These are phyloP conservation scores for Trichoderma lentiforme DNA, from an alignment of 2,329 filamentous ascomycete species.

Conservation along the genomic window DNA sequence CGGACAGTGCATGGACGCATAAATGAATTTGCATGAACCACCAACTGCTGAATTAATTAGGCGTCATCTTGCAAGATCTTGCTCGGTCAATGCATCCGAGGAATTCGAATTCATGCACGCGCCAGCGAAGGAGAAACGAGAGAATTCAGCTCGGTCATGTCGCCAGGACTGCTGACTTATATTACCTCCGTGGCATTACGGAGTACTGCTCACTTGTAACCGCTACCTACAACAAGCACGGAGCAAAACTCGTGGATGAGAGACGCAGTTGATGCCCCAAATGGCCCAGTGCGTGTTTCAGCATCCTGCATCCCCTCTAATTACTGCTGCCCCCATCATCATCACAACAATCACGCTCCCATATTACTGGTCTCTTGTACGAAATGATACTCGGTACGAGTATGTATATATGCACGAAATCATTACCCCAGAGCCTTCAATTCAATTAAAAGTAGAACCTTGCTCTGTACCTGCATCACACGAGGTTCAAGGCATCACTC, in stretches of 20 bases:
- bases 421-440: not conserved
- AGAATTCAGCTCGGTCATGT: not conserved
- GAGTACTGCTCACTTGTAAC: not conserved
- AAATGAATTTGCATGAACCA: not conserved
- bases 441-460: not conserved
- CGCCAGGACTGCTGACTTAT: not conserved
- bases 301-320: slow-evolving; percentile 5
- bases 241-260: not conserved
- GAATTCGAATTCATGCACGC: not conserved
- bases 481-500: not conserved
- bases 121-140: not conserved
- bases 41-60: not conserved
- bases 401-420: not conserved
- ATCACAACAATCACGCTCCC: not conserved
- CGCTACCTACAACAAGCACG: not conserved
- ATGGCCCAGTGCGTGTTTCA: slow-evolving; percentile 13
- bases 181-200: not conserved
- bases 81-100: not conserved
- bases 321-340: not conserved
- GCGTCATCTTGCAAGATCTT: not conserved
- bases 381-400: not conserved
- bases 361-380: not conserved
- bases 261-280: not conserved
- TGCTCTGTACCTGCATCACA: not conserved
- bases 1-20: not conserved